Conservation (phyloP, 1,284 basidiomycete species). For the Heimioporus punctisporus region DNA sequence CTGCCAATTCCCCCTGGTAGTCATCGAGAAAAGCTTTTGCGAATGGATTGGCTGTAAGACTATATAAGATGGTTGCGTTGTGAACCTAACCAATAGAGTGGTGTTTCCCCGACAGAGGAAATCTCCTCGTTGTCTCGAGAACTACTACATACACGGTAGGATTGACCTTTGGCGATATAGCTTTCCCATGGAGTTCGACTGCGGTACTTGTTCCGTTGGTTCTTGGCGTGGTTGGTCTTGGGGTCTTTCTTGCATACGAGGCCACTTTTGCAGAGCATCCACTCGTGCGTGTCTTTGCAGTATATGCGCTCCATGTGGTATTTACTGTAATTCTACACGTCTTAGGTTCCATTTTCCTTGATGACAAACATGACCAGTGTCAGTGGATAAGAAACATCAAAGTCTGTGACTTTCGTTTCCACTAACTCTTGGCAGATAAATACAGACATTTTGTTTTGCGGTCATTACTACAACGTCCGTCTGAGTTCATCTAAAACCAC, state of each 20-base stretch:
- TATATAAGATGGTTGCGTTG: too few species aligned
- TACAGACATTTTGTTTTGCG: slow-evolving; percentile 6
- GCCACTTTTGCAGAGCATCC: slow-evolving; percentile 11
- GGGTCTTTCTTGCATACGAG: slow-evolving; percentile 13
- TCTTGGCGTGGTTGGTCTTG: slow-evolving; percentile 14
- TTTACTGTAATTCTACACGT: background rate
- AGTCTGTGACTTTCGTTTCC: background rate
- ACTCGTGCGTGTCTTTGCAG: slow-evolving; percentile 2
- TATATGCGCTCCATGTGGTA: background rate
- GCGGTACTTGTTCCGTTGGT: slow-evolving; percentile 11
- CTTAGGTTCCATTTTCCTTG: slow-evolving; percentile 14
- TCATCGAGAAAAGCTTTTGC: background rate
- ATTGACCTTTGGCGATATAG: slow-evolving; percentile 17
- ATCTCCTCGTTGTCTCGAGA: slow-evolving; percentile 14
- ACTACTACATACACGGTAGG: slow-evolving; percentile 10
- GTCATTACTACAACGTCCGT: background rate
- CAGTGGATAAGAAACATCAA: slow-evolving; percentile 13
- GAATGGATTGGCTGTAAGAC: slow-evolving; percentile 15
- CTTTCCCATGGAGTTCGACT: slow-evolving; percentile 11
- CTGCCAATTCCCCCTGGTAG: slow-evolving; percentile 8
- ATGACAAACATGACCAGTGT: slow-evolving; percentile 13
- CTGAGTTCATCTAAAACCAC: background rate
- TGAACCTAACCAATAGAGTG: background rate
- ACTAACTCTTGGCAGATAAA: slow-evolving; percentile 3
- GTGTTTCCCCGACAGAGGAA: slow-evolving; percentile 7